Base-by-base conservation (phyloP, 768 basidiomycete species). In the Auriculariales sp. region DNA sequence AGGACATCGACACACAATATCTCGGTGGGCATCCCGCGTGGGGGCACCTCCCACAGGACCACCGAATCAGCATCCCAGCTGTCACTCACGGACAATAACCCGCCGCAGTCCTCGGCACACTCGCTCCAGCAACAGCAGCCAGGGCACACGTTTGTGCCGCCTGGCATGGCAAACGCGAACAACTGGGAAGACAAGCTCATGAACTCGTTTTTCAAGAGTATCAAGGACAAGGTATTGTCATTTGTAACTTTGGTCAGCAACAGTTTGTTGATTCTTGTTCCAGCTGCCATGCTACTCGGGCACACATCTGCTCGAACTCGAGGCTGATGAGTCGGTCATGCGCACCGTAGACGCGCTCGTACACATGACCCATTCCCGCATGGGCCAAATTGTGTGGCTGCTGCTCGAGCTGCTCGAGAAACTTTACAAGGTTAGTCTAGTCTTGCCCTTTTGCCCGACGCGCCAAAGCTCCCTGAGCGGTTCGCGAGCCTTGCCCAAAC, bases 251-350 rank as follows among this genome's bases (percentile, higher is more conserved):
- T 44, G 27, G 7, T 36, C 22, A 22, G 27, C 19, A 24, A 24
- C 19, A 11, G 22, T 19, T 5, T 7, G 12, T 22, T n/a, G 7
- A 17, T 14, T 28, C 25, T 17, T 35, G 25, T 25, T 58, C 15
- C 50, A 95, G 92, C 73, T 95, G 7, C 92, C 91, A 49, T 81
- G 78, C 59, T 74, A 88, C 65, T 91, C 91, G 28, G 91, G 91
- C 17, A 69, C 77, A 34, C 68, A 78, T 11, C 62, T 93, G 51
- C 78, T 80, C 58, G 71, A 75, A 27, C 68, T 93, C 49, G 90
- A 94, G 64, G 70, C 70, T 6, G 89, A 93, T 63, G 66, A 71
- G 29, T 78, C 86, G 4, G 78, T 84, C 0, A 77, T 79, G 54
- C 79, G 86, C 59, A 77, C 83, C 6, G 77, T 92, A 33, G 77